phyloP scores from a whole-genome alignment of 1,284 basidiomycete species.

The Peniophora sp. region DNA sequence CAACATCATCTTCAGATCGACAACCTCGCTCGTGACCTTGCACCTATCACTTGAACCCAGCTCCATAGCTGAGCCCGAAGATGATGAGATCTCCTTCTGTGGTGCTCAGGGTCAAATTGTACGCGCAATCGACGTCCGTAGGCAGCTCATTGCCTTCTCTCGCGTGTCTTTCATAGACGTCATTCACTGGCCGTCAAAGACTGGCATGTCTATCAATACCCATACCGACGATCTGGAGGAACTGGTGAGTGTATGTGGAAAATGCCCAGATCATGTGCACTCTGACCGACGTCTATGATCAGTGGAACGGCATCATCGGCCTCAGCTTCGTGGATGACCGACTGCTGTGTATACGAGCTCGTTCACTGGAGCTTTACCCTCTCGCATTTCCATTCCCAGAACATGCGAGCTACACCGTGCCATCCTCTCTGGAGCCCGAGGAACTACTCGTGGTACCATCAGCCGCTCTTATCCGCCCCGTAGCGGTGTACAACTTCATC shows the following conservation, averaged over 20 bases:
- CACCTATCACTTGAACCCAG: background rate
- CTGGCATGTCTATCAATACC: slow-evolving; percentile 14
- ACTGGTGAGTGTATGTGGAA: slow-evolving; percentile 14
- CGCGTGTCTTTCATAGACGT: slow-evolving; percentile 22
- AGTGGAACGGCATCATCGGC: slow-evolving; percentile 46
- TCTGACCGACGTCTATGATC: background rate
- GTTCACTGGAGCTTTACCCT: slow-evolving; percentile 41
- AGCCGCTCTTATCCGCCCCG: background rate
- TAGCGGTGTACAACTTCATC: slow-evolving; percentile 21
- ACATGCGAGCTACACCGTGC: slow-evolving; percentile 3
- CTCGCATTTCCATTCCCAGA: slow-evolving; percentile 10
- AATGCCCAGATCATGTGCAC: background rate
- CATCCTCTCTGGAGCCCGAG: slow-evolving; percentile 6
- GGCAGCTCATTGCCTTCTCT: slow-evolving; percentile 23
- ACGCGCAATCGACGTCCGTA: slow-evolving; percentile 24
- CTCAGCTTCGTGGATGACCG: slow-evolving; percentile 38
- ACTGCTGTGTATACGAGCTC: slow-evolving; percentile 40
- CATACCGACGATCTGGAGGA: slow-evolving; percentile 19
- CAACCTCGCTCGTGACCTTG: background rate
- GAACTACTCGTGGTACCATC: background rate
- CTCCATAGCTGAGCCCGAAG: slow-evolving; percentile 7
- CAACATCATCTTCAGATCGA: background rate
- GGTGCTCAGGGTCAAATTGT: slow-evolving; percentile 17
- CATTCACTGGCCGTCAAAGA: slow-evolving; percentile 21
- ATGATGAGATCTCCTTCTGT: slow-evolving; percentile 9